These are phyloP conservation scores for Trichosporon sp. DNA, from an alignment of 1,284 basidiomycete species.

Conservation along the genomic window DNA sequence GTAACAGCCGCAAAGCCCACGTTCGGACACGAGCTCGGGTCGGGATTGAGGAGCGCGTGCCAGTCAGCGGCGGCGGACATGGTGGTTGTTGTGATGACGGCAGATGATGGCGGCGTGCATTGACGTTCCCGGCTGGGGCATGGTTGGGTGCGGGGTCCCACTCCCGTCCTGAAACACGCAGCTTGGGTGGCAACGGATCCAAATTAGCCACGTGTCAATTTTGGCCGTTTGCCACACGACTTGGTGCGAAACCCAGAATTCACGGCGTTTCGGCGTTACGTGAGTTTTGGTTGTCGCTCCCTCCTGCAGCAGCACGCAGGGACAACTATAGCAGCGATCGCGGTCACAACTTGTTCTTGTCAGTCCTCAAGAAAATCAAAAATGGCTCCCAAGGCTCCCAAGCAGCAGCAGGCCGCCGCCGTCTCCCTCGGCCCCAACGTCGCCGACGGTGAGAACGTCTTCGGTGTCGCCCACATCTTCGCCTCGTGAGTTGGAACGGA, in stretches of 20 bases:
- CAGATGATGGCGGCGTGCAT: neutral
- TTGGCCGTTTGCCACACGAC: neutral
- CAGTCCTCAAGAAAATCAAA: conserved; percentile 22
- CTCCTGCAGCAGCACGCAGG: neutral
- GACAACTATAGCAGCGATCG: neutral
- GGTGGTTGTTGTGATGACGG: conserved; percentile 5
- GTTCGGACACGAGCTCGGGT: conserved; percentile 26
- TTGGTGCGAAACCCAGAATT: neutral
- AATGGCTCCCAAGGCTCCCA: conserved; percentile 56
- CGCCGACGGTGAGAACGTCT: conserved; percentile 91
- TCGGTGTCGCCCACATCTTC: conserved; percentile 95
- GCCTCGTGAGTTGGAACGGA: conserved; percentile 63
- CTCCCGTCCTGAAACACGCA: neutral
- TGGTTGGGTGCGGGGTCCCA: neutral
- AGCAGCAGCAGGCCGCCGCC: conserved; percentile 71
- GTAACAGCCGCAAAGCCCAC: conserved; percentile 26
- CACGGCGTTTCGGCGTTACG: conserved; percentile 4
- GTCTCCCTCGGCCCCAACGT: conserved; percentile 91
- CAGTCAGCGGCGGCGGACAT: conserved; percentile 7
- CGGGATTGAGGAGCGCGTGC: conserved; percentile 19
- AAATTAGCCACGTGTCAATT: neutral
- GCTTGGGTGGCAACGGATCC: neutral
- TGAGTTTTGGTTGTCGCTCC: neutral
- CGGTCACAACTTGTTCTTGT: conserved; percentile 10
- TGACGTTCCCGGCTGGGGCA: neutral